phyloP scores from a whole-genome alignment of 805 yeast genomes.

The Lachancea meyersii region DNA sequence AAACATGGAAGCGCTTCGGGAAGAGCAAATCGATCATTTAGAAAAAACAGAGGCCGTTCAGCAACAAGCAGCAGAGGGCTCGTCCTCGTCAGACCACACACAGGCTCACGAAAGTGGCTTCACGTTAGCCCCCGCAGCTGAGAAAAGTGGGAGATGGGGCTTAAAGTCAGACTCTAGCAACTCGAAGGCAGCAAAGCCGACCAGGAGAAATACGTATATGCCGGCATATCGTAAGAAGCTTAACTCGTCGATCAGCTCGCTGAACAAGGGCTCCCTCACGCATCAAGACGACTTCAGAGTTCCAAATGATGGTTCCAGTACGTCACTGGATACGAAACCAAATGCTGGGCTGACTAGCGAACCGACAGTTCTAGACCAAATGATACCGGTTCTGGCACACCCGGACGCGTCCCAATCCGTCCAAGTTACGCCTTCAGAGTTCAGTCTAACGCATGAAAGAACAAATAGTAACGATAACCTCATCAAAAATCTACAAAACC shows the following conservation, averaged over 20 bases:
- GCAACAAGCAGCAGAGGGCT: conserved; percentile 11
- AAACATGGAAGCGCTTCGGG: conserved; percentile 25
- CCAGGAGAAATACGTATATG: conserved; percentile 18
- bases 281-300: conserved; percentile 19
- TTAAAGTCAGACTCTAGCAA: neutral
- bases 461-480: conserved; percentile 15
- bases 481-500: conserved; percentile 19
- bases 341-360: conserved; percentile 11
- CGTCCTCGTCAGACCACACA: conserved; percentile 18
- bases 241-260: conserved; percentile 21
- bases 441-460: conserved; percentile 2
- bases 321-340: conserved; percentile 16
- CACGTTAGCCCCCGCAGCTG: neutral
- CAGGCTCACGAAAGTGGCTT: conserved; percentile 4
- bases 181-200: conserved; percentile 1
- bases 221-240: conserved; percentile 37
- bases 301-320: conserved; percentile 13
- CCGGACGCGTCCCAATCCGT: conserved; percentile 10
- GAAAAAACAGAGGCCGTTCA: conserved; percentile 3
- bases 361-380: conserved; percentile 20
- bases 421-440: conserved; percentile 4
- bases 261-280: conserved; percentile 17
- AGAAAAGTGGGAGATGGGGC: neutral
- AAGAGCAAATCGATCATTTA: conserved; percentile 7
- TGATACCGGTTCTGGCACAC: conserved; percentile 19